These are phyloP conservation scores for Pharnaceum exiguum DNA, from an alignment of 148 eudicot species.

Conservation along the genomic window DNA sequence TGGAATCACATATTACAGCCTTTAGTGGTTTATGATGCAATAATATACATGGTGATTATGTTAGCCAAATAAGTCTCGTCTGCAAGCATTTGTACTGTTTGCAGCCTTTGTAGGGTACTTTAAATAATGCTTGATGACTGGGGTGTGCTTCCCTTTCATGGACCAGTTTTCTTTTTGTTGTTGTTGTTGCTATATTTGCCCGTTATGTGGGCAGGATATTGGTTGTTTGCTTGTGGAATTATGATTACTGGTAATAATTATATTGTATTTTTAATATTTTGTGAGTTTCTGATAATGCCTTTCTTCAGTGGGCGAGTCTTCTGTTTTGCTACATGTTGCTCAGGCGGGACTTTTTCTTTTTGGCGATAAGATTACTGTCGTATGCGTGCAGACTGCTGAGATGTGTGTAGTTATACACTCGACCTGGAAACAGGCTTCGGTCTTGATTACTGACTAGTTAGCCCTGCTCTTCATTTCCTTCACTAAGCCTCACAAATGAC, in stretches of 20 bases:
- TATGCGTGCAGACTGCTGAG: no score
- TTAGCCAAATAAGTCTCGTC: conserved; percentile 20
- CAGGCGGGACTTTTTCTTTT: no score
- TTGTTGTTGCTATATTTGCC: not conserved
- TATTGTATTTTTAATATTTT: no score
- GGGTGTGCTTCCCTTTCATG: conserved; percentile 4
- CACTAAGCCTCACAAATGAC: no score
- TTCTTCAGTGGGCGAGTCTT: no score
- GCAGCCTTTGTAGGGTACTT: conserved; percentile 3
- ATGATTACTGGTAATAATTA: not conserved
- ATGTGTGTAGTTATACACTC: no score
- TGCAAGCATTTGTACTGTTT: conserved; percentile 1
- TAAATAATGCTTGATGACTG: conserved; percentile 9
- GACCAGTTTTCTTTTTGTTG: conserved; percentile 2
- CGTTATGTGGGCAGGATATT: not conserved
- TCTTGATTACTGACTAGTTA: no score
- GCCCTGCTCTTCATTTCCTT: no score
- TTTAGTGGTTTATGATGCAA: conserved; percentile 1
- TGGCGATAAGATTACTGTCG: no score
- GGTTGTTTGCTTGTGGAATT: conserved; percentile 3
- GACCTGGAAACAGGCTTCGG: no score
- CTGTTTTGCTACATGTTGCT: no score
- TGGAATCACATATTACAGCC: conserved; percentile 3
- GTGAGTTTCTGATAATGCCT: no score
- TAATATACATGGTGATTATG: conserved; percentile 7